Conservation (phyloP, 108 stramenopile genomes). For the Skeletonema marinoi region DNA sequence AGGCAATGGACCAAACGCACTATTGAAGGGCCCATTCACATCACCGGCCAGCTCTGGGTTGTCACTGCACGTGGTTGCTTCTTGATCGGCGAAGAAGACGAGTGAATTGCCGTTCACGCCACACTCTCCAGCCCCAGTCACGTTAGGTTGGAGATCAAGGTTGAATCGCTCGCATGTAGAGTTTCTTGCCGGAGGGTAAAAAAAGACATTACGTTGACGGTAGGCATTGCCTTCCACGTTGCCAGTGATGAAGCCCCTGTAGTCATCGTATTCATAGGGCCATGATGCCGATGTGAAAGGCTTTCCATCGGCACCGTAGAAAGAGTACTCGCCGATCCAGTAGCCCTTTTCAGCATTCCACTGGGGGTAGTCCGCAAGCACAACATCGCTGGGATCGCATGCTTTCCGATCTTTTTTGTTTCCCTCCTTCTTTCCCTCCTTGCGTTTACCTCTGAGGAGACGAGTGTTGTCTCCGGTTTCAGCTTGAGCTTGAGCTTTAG, state of each 20-base stretch:
- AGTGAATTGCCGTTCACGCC: slow-evolving; percentile 49
- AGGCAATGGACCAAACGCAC: slow-evolving; percentile 5
- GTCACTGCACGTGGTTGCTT: slow-evolving; percentile 17
- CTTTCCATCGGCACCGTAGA: slow-evolving; percentile 24
- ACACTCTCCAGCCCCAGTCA: slow-evolving; percentile 44
- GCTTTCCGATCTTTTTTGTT: too few relatives aligned
- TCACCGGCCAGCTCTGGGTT: too few relatives aligned
- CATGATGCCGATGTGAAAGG: slow-evolving; percentile 11
- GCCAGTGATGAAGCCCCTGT: slow-evolving; percentile 42
- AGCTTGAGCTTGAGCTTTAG: too few relatives aligned
- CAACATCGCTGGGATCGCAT: too few relatives aligned
- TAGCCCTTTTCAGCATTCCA: slow-evolving; percentile 34
- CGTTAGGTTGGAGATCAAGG: not conserved
- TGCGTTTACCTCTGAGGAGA: too few relatives aligned
- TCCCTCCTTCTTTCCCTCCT: too few relatives aligned
- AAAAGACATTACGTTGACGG: slow-evolving; percentile 54
- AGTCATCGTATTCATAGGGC: slow-evolving; percentile 36
- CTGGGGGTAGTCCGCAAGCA: not conserved
- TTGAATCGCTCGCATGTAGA: slow-evolving; percentile 1
- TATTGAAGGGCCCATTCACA: slow-evolving; percentile 26
- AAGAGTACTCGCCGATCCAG: slow-evolving; percentile 54
- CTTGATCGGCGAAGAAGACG: slow-evolving; percentile 48
- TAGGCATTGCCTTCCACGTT: slow-evolving; percentile 38
- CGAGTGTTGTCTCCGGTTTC: too few relatives aligned
- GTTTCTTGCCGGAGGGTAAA: slow-evolving; percentile 40